Conservation (phyloP, 257 asterid species). For the Solanum etuberosum region DNA sequence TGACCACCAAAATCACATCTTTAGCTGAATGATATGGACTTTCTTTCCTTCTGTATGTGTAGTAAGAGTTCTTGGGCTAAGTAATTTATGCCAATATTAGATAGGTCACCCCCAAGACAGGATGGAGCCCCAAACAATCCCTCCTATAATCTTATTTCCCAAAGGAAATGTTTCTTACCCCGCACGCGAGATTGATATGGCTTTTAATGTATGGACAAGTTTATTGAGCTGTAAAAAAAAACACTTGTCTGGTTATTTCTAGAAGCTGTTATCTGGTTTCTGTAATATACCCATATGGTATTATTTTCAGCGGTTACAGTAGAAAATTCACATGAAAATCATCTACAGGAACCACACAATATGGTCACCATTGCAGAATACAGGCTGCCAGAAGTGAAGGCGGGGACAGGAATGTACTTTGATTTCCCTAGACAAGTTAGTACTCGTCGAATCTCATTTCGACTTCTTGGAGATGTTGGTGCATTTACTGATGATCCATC, state of each 20-base stretch:
- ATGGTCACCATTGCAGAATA: conserved; percentile 73
- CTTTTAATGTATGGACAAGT: not conserved
- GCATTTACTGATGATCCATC: conserved; percentile 73
- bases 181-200: not conserved
- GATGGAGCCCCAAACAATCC: not conserved
- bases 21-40: not conserved
- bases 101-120: not conserved
- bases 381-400: conserved; percentile 83
- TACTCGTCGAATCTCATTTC: conserved; percentile 60
- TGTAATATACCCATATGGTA: not conserved
- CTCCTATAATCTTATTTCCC: not conserved
- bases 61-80: not conserved
- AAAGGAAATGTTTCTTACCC: not conserved
- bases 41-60: not conserved
- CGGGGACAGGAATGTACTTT: conserved; percentile 82
- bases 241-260: not conserved
- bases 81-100: not conserved
- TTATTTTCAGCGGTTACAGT: not conserved
- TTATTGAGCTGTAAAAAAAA: not conserved
- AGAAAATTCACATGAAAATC: not conserved
- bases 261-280: not conserved
- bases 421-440: conserved; percentile 76
- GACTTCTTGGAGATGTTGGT: conserved; percentile 79
- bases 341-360: conserved; percentile 57
- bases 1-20: not conserved